Conservation (phyloP, 148 eudicot species). For the Dianthus caryophyllus region DNA sequence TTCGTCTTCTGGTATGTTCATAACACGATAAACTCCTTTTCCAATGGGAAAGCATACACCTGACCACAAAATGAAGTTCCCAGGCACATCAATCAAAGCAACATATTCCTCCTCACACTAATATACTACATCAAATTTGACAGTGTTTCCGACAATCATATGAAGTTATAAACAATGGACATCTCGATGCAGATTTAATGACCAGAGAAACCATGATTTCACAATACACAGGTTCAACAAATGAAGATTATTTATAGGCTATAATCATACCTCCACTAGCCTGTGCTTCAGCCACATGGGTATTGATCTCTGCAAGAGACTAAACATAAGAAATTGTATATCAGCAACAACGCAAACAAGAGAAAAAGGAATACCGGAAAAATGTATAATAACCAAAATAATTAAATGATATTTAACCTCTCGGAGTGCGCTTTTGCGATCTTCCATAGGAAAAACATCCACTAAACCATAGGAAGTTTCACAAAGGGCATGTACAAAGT, state of each 20-base stretch:
- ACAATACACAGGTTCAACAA: background rate
- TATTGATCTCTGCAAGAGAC: conserved; percentile 93
- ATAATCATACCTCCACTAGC: conserved; percentile 74
- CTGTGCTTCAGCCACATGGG: conserved; percentile 70
- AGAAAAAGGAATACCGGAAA: conserved; percentile 2
- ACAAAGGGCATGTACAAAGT: conserved; percentile 88
- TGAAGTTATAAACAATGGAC: background rate
- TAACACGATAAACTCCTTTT: conserved; percentile 80
- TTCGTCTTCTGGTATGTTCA: conserved; percentile 94
- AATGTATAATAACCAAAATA: background rate
- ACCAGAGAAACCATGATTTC: conserved; percentile 2
- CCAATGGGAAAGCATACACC: conserved; percentile 97
- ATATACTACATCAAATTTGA: background rate
- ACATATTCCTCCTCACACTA: background rate
- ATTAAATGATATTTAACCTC: conserved; percentile 52
- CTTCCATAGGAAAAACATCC: conserved; percentile 91
- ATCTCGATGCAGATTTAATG: background rate
- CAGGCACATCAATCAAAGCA: conserved; percentile 4
- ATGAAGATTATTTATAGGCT: background rate
- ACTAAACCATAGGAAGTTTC: conserved; percentile 95
- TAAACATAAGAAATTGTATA: conserved; percentile 37
- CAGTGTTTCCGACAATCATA: background rate
- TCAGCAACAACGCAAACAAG: conserved; percentile 18
- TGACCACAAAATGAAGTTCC: conserved; percentile 25
- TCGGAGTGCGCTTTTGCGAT: conserved; percentile 86